A percentile compares a stretch with the other conserved stretches of the same genome.
Evolutionary conservation across 2,329 filamentous ascomycete species (phyloP).

Genomic region (Trichoderma atrobrunneum): DNA sequence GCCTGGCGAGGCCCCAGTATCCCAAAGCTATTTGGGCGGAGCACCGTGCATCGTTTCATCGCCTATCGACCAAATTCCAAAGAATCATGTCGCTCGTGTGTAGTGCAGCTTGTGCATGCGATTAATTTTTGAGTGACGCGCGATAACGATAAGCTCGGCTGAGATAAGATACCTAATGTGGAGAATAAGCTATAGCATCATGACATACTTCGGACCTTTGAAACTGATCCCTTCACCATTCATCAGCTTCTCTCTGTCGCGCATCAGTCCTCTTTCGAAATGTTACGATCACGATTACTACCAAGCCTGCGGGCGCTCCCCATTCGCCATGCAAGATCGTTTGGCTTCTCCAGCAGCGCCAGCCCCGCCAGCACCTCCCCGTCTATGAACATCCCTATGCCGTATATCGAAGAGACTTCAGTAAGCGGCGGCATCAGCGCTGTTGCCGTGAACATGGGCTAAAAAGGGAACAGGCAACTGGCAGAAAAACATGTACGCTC

Average conservation of each 20-base stretch:
- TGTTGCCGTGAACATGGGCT: conserved; percentile 19
- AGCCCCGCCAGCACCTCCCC: conserved; percentile 29
- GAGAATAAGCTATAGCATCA: conserved; percentile 6
- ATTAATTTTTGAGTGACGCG: conserved; percentile 15
- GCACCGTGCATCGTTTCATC: conserved; percentile 31
- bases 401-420: conserved; percentile 52
- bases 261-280: conserved; percentile 16
- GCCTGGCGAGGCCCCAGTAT: conserved; percentile 13
- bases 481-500: conserved; percentile 70
- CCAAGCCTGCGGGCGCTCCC: conserved; percentile 37
- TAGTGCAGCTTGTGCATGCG: not conserved
- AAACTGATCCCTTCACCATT: not conserved
- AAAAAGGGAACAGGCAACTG: conserved; percentile 59
- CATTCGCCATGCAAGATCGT: conserved; percentile 37
- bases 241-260: not conserved
- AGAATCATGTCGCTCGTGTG: conserved; percentile 22
- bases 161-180: not conserved
- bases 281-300: conserved; percentile 31
- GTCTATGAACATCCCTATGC: conserved; percentile 50
- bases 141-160: conserved; percentile 15
- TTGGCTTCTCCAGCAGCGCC: conserved; percentile 41
- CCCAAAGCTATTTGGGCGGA: conserved; percentile 22
- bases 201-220: not conserved
- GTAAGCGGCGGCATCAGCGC: conserved; percentile 28
- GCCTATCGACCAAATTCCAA: conserved; percentile 17